phyloP scores from a whole-genome alignment of 2,329 filamentous ascomycete species.

The Botrytis deweyae region DNA sequence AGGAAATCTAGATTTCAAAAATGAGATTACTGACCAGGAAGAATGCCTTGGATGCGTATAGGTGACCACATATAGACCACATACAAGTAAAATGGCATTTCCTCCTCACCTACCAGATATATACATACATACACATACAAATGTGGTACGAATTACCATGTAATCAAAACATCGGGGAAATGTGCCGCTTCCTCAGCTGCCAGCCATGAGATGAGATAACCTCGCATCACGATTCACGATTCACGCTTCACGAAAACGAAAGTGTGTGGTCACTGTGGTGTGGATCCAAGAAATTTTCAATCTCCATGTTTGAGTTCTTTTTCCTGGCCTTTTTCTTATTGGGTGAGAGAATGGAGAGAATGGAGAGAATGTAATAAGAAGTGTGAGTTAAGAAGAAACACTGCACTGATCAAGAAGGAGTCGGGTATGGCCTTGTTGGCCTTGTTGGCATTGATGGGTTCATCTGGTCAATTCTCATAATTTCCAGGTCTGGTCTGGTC shows the following conservation, averaged over 20 bases:
- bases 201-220: neutral
- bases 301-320: neutral
- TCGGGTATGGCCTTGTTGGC: neutral
- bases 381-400: neutral
- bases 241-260: neutral
- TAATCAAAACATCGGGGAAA: neutral
- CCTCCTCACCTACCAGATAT: too few relatives aligned
- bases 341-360: neutral
- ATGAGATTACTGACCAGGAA: neutral
- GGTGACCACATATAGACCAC: neutral
- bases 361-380: neutral
- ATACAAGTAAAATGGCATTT: neutral
- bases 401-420: neutral
- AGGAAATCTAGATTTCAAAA: neutral
- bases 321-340: neutral
- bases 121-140: neutral
- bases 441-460: neutral
- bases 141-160: neutral
- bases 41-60: neutral
- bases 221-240: neutral
- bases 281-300: neutral
- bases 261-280: neutral
- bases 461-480: neutral
- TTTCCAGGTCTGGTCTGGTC: neutral
- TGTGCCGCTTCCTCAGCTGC: neutral